Evolutionary conservation across 352 stramenopile genomes (phyloP).

Genomic region (Phytopythium sindhum): DNA sequence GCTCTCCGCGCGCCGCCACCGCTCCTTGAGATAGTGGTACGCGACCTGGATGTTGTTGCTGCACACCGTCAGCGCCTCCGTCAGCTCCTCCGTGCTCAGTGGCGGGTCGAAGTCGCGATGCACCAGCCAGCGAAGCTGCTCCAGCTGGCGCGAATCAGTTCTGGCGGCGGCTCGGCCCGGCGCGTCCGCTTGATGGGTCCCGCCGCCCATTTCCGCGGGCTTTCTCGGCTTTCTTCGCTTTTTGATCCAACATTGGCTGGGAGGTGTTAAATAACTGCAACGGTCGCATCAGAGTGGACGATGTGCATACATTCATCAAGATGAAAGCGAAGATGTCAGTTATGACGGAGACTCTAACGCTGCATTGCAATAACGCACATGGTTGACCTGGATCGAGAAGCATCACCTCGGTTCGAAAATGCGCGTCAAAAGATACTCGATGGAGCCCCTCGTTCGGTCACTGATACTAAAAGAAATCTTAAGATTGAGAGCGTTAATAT

Average conservation of each 20-base stretch:
- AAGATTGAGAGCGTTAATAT: too few species aligned
- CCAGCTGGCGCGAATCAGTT: constrained; percentile 13
- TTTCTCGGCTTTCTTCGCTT: neutral
- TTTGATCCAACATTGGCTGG: too few species aligned
- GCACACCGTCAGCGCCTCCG: constrained; percentile 35
- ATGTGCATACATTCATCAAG: neutral
- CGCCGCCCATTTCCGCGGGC: neutral
- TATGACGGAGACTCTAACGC: neutral
- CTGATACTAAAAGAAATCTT: too few species aligned
- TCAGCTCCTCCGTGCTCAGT: constrained; percentile 40
- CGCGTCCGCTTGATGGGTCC: too few species aligned
- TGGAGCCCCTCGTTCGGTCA: too few species aligned
- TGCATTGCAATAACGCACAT: too few species aligned
- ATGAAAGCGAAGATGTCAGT: neutral
- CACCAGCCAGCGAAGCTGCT: constrained; percentile 53
- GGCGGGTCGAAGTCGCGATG: constrained; percentile 60
- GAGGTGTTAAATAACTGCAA: neutral
- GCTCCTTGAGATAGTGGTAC: constrained; percentile 46
- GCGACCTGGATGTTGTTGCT: constrained; percentile 46
- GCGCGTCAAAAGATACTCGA: too few species aligned
- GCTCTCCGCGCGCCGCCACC: constrained; percentile 13
- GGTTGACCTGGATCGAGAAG: too few species aligned
- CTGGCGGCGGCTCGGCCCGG: neutral
- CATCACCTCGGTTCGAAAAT: neutral
- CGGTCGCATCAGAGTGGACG: neutral